Percentiles rank a stretch among this genome's conserved stretches.
These are phyloP conservation scores for Salix koriyanagi DNA, from an alignment of 345 rosid species.

Conservation along the genomic window DNA sequence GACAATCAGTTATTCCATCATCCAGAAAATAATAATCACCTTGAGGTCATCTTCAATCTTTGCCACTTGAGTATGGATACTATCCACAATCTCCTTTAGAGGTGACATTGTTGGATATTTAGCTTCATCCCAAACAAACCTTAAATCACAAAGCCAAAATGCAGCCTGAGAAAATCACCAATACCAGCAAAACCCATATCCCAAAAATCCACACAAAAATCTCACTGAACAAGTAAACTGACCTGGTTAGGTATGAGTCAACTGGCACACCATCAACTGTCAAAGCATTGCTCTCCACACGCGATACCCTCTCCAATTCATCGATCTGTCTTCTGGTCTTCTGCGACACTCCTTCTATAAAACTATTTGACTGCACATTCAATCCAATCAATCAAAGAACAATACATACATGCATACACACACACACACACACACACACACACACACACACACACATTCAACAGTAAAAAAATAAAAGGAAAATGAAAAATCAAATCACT, in stretches of 20 bases:
- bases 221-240: not conserved
- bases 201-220: not conserved
- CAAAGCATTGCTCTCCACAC: slow-evolving; percentile 74
- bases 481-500: not conserved
- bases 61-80: slow-evolving; percentile 73
- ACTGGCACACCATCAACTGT: slow-evolving; percentile 95
- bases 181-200: not conserved
- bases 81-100: slow-evolving; percentile 76
- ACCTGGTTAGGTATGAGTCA: slow-evolving; percentile 98
- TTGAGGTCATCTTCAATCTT: slow-evolving; percentile 99
- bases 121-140: slow-evolving; percentile 98
- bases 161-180: not conserved
- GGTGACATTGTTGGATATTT: slow-evolving; percentile 95
- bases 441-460: not conserved
- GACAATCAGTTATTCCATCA: not conserved
- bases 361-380: slow-evolving; percentile 68
- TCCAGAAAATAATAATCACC: slow-evolving; percentile 35
- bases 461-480: not conserved
- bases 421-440: not conserved
- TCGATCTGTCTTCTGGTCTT: slow-evolving; percentile 99
- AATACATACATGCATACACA: not conserved
- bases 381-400: not conserved
- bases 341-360: slow-evolving; percentile 86
- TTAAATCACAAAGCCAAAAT: slow-evolving; percentile 23
- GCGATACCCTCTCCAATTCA: slow-evolving; percentile 85